These are phyloP conservation scores for Lactifluus piperatus DNA, from an alignment of 768 basidiomycete genomes.

Conservation along the genomic window DNA sequence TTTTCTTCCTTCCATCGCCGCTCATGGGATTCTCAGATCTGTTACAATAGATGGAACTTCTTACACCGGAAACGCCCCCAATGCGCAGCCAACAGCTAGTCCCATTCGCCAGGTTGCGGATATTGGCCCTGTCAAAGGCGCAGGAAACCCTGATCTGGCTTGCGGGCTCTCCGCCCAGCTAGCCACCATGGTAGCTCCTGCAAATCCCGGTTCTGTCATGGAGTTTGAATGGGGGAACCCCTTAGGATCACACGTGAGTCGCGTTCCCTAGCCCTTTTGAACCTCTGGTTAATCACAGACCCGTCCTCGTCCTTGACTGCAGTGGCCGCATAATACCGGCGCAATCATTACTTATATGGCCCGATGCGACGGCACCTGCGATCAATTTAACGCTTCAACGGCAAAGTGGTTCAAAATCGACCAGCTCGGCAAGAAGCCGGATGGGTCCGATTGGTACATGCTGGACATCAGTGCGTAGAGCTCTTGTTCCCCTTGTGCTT, in stretches of 20 bases:
- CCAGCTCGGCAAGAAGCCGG: conserved; percentile 24
- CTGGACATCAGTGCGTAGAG: conserved; percentile 24
- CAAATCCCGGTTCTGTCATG: conserved; percentile 48
- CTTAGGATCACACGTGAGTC: conserved; percentile 23
- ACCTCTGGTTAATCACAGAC: not conserved
- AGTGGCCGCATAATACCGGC: conserved; percentile 54
- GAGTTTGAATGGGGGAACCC: conserved; percentile 46
- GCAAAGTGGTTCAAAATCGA: conserved; percentile 67
- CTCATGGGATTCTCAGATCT: conserved; percentile 13
- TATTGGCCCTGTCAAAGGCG: conserved; percentile 42
- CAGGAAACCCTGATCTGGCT: conserved; percentile 42
- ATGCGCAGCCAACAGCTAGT: conserved; percentile 6
- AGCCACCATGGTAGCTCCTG: conserved; percentile 40
- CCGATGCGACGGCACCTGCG: conserved; percentile 47
- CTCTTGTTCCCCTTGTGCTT: not conserved
- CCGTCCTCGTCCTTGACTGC: not conserved
- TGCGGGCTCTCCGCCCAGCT: conserved; percentile 47
- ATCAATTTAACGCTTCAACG: conserved; percentile 46
- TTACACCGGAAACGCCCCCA: conserved; percentile 16
- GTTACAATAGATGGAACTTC: conserved; percentile 16
- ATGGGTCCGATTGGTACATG: conserved; percentile 26
- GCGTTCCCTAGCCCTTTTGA: not conserved
- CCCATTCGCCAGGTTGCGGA: conserved; percentile 34
- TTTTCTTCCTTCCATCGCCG: conserved; percentile 7
- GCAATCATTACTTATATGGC: conserved; percentile 73